Evolutionary conservation across 768 basidiomycete genomes (phyloP), one percentile per base, ranked within the genome.

Genomic region (Leccinum rimulosum): DNA sequence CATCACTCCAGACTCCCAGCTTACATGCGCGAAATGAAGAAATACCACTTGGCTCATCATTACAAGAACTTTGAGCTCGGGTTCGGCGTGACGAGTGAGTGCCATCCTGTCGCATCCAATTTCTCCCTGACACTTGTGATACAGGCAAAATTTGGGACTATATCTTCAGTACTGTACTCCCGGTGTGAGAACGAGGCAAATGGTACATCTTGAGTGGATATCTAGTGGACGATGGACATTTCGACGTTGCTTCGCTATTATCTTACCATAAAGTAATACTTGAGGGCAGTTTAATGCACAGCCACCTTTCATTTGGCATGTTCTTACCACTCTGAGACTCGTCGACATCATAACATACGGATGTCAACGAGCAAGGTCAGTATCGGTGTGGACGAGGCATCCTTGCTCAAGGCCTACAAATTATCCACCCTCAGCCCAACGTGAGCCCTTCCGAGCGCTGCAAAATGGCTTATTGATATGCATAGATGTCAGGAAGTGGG

Each of bases 51-150:
- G 62, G 95, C 93, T 7, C 95, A 98, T 70, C 96, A 98, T 73
- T 97, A 96, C 80, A 97, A 97, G 76, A 96, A 97, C 78, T 96
- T 93, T 72, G 94, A 97, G 70, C 88, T 98, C 48, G 95, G 95
- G 17, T 98, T 95, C 70, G 95, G 96, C 33, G 95, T 98, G 11
- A 98, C 95, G 7, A 94, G 91, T 90, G 67, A 54, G 85, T 75
- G 14, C 38, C 47, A 17, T 55, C 27, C 36, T 7, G 47, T 9
- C 17, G 38, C 2, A 38, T 47, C 50, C 3, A 55, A 8, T 35
- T 48, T 15, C 45, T 52, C n/a, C 50, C 61, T 61, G 36, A 59
- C 55, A 25, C 31, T 8, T n/a, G 31, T 25, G 27, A 56, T 55
- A 3, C 58, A 89, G 87, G 88, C 77, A 98, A 96, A 78, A 77